Percentiles rank a stretch among this genome's conserved stretches.
phyloP scores from a whole-genome alignment of 2,329 filamentous ascomycete species.

The Diplodia intermedia region DNA sequence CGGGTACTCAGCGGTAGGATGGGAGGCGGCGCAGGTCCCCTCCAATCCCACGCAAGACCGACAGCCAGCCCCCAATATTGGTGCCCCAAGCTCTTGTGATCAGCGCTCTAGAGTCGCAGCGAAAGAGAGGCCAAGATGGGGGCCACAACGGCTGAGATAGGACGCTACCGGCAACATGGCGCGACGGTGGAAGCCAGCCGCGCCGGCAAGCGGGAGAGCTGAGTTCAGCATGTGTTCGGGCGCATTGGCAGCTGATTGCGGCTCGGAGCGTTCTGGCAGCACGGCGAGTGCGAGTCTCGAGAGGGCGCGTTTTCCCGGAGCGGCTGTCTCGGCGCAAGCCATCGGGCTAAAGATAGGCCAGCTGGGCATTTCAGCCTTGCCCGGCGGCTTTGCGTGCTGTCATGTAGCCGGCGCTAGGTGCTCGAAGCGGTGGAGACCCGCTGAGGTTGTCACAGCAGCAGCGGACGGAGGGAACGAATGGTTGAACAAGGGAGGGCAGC shows the following conservation, averaged over 20 bases:
- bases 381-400: background rate
- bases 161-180: background rate
- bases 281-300: too few species aligned
- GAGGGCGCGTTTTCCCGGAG: background rate
- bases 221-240: too few species aligned
- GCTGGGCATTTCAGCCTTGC: constrained; percentile 8
- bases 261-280: background rate
- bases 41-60: constrained; percentile 8
- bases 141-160: constrained; percentile 1
- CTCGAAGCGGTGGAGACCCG: background rate
- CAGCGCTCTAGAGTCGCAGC: background rate
- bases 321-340: constrained; percentile 4
- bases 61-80: constrained; percentile 11
- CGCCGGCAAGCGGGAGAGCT: background rate
- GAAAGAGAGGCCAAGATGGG: constrained; percentile 3
- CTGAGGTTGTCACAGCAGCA: background rate
- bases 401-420: background rate
- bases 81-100: constrained; percentile 7
- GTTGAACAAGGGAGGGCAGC: background rate
- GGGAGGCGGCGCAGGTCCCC: constrained; percentile 16
- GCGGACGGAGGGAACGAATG: background rate
- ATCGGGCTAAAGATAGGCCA: constrained; percentile 15
- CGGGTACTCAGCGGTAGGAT: constrained; percentile 5
- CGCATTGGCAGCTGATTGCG: background rate
- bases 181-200: too few species aligned